A percentile compares a stretch with the other conserved stretches of the same genome.
These are phyloP conservation scores for Silene vulgaris DNA, from an alignment of 179 eudicot genomes.

Conservation along the genomic window DNA sequence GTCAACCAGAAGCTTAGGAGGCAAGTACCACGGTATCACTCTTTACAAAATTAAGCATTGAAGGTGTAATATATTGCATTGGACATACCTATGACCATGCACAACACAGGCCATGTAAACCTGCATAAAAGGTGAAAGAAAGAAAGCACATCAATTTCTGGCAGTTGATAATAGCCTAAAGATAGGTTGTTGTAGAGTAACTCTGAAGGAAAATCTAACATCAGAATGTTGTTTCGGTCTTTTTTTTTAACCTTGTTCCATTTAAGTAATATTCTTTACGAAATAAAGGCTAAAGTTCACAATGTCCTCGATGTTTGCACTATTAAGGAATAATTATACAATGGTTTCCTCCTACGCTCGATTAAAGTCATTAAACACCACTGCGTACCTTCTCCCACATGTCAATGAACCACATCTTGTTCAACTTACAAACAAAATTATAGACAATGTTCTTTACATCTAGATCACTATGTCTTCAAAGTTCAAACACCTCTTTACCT, in stretches of 20 bases:
- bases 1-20: not conserved
- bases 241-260: not conserved
- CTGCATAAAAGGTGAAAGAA: conserved; percentile 36
- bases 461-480: not conserved
- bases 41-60: not conserved
- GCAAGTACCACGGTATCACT: conserved; percentile 14
- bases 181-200: not conserved
- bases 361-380: not conserved
- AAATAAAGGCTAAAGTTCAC: not conserved
- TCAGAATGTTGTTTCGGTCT: conserved; percentile 10
- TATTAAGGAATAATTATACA: too few relatives aligned
- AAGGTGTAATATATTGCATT: not conserved
- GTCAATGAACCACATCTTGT: not conserved
- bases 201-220: not conserved
- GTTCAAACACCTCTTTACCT: not conserved
- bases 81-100: conserved; percentile 62
- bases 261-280: not conserved
- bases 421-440: not conserved
- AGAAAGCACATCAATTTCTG: conserved; percentile 6
- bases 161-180: not conserved
- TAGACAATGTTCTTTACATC: not conserved
- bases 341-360: not conserved
- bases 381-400: not conserved
- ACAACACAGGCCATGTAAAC: conserved; percentile 88
- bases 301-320: not conserved